These are phyloP conservation scores for Pichia norvegensis DNA, from an alignment of 1,139 yeast species.

Conservation along the genomic window DNA sequence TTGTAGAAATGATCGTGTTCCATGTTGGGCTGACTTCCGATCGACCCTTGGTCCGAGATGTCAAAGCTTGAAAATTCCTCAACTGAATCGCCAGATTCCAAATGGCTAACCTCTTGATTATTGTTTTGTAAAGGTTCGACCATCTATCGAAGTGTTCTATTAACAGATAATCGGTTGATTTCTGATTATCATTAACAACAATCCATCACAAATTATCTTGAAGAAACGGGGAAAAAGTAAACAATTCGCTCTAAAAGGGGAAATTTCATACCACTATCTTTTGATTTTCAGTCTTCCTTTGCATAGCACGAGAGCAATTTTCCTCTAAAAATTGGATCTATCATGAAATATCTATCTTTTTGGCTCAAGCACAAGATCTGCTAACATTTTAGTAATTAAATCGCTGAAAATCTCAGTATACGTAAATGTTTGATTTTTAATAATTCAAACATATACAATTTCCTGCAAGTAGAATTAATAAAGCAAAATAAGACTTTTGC, in stretches of 20 bases:
- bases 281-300: too few relatives aligned
- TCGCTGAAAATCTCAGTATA: too few relatives aligned
- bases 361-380: too few relatives aligned
- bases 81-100: conserved; percentile 2
- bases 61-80: conserved; percentile 19
- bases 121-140: not conserved
- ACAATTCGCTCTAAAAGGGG: not conserved
- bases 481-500: too few relatives aligned
- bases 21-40: not conserved
- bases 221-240: not conserved
- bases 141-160: not conserved
- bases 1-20: not conserved
- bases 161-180: too few relatives aligned
- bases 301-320: too few relatives aligned
- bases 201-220: not conserved
- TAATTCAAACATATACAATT: too few relatives aligned
- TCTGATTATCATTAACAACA: not conserved
- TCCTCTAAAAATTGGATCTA: too few relatives aligned
- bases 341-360: too few relatives aligned
- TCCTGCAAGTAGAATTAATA: too few relatives aligned
- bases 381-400: too few relatives aligned
- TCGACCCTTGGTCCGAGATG: conserved; percentile 10
- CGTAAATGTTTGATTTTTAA: too few relatives aligned
- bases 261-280: not conserved
- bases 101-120: not conserved